These are phyloP conservation scores for Amaranthus cruentus DNA, from an alignment of 148 eudicot genomes.

Conservation along the genomic window DNA sequence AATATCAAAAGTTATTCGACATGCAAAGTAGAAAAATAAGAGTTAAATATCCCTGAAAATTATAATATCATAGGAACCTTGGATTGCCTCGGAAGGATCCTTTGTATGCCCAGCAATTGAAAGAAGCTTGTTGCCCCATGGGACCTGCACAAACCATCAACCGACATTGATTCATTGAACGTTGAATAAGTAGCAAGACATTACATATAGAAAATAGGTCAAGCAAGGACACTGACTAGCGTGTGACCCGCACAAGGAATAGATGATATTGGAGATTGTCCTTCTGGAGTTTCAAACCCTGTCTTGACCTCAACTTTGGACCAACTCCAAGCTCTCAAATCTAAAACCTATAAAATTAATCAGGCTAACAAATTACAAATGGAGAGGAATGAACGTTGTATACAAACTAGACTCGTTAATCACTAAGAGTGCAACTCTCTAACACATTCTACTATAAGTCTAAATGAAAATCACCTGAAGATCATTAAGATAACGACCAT, in stretches of 20 bases:
- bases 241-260: slow-evolving; percentile 91
- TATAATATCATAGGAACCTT: slow-evolving; percentile 39
- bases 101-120: slow-evolving; percentile 89
- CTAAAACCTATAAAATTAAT: slow-evolving; percentile 53
- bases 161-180: not conserved
- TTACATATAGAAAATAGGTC: slow-evolving; percentile 1
- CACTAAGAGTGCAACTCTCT: not conserved
- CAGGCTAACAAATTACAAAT: slow-evolving; percentile 15
- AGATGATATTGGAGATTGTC: slow-evolving; percentile 37
- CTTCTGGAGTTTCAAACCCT: slow-evolving; percentile 37
- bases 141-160: slow-evolving; percentile 45
- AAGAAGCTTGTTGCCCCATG: slow-evolving; percentile 94
- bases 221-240: slow-evolving; percentile 53
- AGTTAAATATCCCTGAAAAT: not conserved
- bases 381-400: not conserved
- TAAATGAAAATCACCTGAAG: slow-evolving; percentile 60
- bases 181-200: not conserved
- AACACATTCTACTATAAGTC: not conserved
- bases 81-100: slow-evolving; percentile 77
- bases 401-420: not conserved
- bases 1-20: not conserved
- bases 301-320: slow-evolving; percentile 76
- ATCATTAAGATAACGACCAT: slow-evolving; percentile 96
- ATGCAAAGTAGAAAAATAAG: not conserved
- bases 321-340: slow-evolving; percentile 94